Evolutionary conservation across 2,329 filamentous ascomycete genomes (phyloP).

Genomic region (Cladosporium sp.): DNA sequence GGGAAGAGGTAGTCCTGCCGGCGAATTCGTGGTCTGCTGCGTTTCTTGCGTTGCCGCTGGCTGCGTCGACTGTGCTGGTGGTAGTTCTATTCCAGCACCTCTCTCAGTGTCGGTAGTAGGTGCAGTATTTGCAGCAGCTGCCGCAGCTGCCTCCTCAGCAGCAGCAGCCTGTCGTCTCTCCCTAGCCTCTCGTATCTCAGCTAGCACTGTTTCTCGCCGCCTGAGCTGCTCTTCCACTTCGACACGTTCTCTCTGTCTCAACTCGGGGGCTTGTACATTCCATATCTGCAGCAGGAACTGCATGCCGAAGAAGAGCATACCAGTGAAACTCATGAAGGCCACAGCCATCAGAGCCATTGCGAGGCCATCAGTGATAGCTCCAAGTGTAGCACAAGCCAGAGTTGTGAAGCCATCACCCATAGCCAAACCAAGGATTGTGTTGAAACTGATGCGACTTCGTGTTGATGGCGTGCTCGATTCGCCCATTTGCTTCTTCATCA

Average conservation of each 20-base stretch:
- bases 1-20: conserved; percentile 46
- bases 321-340: conserved; percentile 57
- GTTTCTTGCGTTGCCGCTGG: conserved; percentile 20
- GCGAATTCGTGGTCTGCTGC: conserved; percentile 23
- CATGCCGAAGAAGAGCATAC: conserved; percentile 60
- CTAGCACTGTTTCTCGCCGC: conserved; percentile 5
- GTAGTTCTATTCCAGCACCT: not conserved
- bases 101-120: not conserved
- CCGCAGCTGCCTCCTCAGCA: conserved; percentile 9
- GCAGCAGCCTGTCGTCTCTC: conserved; percentile 12
- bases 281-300: conserved; percentile 65
- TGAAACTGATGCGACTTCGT: conserved; percentile 60
- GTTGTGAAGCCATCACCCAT: conserved; percentile 59
- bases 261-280: conserved; percentile 55
- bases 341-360: conserved; percentile 54
- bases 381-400: conserved; percentile 49
- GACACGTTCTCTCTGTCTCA: conserved; percentile 39
- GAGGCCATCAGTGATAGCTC: conserved; percentile 52
- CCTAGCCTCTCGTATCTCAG: conserved; percentile 6
- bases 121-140: not conserved
- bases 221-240: conserved; percentile 35
- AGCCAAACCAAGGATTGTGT: conserved; percentile 58
- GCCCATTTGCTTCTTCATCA: conserved; percentile 60
- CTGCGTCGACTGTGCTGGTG: not conserved
- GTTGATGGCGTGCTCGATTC: conserved; percentile 62